These are phyloP conservation scores for Salix suchowensis DNA, from an alignment of 345 rosid genomes.

Conservation along the genomic window DNA sequence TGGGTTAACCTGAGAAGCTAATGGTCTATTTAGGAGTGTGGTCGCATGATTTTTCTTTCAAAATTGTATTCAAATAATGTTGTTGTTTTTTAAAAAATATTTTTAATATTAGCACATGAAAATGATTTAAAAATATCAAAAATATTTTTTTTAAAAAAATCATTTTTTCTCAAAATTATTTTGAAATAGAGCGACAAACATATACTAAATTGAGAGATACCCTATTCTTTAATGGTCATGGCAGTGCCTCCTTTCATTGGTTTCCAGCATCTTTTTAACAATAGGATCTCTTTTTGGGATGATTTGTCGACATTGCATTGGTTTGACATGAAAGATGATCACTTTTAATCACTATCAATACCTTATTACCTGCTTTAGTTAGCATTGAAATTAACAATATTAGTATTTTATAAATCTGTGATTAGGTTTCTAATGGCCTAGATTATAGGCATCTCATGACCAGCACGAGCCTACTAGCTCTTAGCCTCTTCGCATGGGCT, in stretches of 20 bases:
- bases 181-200: too few relatives aligned
- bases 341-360: neutral
- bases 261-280: neutral
- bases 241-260: neutral
- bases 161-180: too few relatives aligned
- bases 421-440: constrained; percentile 6
- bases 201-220: neutral
- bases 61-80: too few relatives aligned
- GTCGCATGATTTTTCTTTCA: too few relatives aligned
- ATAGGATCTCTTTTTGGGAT: neutral
- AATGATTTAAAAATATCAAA: too few relatives aligned
- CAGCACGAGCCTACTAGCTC: neutral
- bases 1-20: neutral
- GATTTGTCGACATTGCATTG: neutral
- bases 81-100: too few relatives aligned
- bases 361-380: neutral
- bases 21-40: too few relatives aligned
- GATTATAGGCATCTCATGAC: constrained; percentile 4
- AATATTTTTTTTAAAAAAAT: too few relatives aligned
- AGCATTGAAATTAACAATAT: neutral
- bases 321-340: neutral
- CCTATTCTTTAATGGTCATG: neutral
- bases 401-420: constrained; percentile 2
- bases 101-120: accelerated
- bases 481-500: neutral